Conservation (phyloP, 2,329 filamentous ascomycete genomes). For the Sporothrix euskadiensis region DNA sequence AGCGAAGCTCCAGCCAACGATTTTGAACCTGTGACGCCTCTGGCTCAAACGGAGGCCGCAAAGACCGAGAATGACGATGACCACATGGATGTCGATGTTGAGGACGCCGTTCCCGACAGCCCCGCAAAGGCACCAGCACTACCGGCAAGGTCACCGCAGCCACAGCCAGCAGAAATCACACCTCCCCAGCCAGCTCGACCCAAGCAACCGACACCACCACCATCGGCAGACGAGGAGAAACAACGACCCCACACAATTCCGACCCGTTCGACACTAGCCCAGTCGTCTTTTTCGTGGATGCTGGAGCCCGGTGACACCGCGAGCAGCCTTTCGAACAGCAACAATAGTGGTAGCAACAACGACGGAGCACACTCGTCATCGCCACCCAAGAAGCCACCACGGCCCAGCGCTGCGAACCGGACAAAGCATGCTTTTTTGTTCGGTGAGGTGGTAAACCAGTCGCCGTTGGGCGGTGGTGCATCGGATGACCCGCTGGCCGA, state of each 20-base stretch:
- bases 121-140: background rate
- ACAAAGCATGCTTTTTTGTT: slow-evolving; percentile 62
- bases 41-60: background rate
- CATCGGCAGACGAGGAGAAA: slow-evolving; percentile 31
- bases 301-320: slow-evolving; percentile 59
- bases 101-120: background rate
- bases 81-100: slow-evolving; percentile 20
- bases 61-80: background rate
- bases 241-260: slow-evolving; percentile 49
- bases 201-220: background rate
- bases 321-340: slow-evolving; percentile 22
- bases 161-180: background rate
- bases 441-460: slow-evolving; percentile 49
- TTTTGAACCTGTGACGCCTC: background rate
- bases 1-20: background rate
- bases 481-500: slow-evolving; percentile 40
- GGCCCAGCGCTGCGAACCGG: slow-evolving; percentile 44
- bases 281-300: slow-evolving; percentile 81
- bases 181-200: background rate
- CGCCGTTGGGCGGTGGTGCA: slow-evolving; percentile 38
- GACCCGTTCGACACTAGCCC: slow-evolving; percentile 66
- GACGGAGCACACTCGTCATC: background rate
- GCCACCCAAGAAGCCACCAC: slow-evolving; percentile 31
- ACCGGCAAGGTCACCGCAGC: background rate
- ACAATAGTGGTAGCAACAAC: background rate